Base-by-base conservation (phyloP, 345 rosid genomes). In the Kernera saxatilis region DNA sequence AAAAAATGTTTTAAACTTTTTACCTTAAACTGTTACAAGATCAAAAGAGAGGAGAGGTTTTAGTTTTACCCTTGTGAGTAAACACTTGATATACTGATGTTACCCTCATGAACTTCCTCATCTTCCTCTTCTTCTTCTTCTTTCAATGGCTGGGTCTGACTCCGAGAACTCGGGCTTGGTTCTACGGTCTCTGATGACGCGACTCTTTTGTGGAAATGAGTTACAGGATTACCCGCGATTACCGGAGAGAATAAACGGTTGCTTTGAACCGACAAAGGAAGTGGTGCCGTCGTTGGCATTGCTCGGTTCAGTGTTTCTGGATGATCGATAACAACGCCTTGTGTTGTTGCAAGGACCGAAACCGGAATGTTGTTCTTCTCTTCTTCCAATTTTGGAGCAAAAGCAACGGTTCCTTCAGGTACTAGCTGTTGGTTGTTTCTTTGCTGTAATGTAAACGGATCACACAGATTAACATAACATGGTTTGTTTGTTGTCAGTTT, bases 41-140 rank as follows among this genome's bases (percentile, higher is more conserved):
- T 8, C 26, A 33, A 45, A 41, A 40, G 8, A 56, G 21, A 32
- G 1, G 39, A 36, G 30, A 1, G n/a, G 0, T 5, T 46, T 41
- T 29, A 43, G 50, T 73, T 19, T 84, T 81, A 92, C 99, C 94
- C 91, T 78, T 85, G 90, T 33, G 98, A 95, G 73, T 92, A 92
- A 6, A 74, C 85, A 59, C 85, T 90, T 43, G 99, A 95, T 80
- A 95, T 81, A 82, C 83, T 88, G 60, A 95, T 88, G 19, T 80
- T 88, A 64, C 99, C 99, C 53, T 83, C 89, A 66, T 83, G 87
- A 71, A 86, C 67, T 6, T 80, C 74, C 59, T 87, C 82, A 33
- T 75, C 93, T 54, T 77, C 77, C 41, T 78, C 84, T 54, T 77
- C 78, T 69, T 82, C 83, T 44, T 85, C 80, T 69, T 57, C 80